Percentiles rank a stretch among this genome's conserved stretches.
Conservation (phyloP, 768 basidiomycete genomes). For the Phylloporus arenicola region DNA sequence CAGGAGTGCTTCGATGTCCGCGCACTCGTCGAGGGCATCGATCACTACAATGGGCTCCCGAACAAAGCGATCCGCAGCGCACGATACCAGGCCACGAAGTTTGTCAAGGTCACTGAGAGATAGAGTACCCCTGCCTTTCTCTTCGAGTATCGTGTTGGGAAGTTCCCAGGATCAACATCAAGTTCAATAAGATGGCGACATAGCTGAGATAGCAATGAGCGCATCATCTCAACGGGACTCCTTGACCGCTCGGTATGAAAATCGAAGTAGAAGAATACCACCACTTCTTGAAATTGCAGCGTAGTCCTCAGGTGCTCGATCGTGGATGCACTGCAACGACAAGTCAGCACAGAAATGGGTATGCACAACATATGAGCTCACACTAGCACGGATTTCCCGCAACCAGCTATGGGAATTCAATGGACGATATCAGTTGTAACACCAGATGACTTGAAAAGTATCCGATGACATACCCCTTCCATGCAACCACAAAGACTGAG, state of each 20-base stretch:
- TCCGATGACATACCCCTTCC: neutral
- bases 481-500: neutral
- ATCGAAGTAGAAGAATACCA: neutral
- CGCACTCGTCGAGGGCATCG: too few relatives aligned
- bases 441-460: neutral
- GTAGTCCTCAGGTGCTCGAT: neutral
- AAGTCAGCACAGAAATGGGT: neutral
- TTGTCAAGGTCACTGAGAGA: too few relatives aligned
- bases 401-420: neutral
- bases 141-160: neutral
- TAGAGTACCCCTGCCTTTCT: neutral
- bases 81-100: neutral
- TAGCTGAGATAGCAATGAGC: neutral
- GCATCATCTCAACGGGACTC: too few relatives aligned
- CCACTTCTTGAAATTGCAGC: neutral
- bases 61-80: neutral
- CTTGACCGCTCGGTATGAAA: too few relatives aligned
- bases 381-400: neutral
- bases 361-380: neutral
- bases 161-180: neutral
- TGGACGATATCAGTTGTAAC: neutral
- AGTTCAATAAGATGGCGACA: neutral
- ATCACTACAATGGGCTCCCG: constrained; percentile 2
- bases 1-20: neutral
- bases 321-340: neutral